Conservation (phyloP, 129 eudicot genomes). For the Flaveria brownii region DNA sequence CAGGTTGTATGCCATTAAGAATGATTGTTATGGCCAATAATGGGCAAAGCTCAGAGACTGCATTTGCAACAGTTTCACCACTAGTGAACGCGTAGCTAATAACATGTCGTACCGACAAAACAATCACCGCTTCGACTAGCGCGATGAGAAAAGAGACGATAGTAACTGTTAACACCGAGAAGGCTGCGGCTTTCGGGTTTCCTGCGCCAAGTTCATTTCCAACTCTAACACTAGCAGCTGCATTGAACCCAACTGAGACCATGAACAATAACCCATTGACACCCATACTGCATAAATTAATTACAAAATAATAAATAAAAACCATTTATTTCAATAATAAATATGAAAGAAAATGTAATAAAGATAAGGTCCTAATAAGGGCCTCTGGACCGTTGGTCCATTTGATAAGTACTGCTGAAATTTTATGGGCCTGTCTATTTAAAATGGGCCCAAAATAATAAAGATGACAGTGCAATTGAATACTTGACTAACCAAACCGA, state of each 20-base stretch:
- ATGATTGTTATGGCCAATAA: constrained; percentile 67
- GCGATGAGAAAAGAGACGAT: constrained; percentile 55
- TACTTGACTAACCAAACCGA: constrained; percentile 53
- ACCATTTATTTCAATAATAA: neutral
- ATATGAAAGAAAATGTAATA: neutral
- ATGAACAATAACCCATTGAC: constrained; percentile 60
- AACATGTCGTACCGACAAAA: constrained; percentile 53
- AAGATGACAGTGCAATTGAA: too few species aligned
- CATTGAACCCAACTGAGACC: constrained; percentile 83
- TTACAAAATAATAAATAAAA: neutral
- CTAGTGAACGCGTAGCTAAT: constrained; percentile 74
- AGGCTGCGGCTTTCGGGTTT: constrained; percentile 76
- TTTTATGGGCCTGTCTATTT: neutral
- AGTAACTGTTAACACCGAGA: constrained; percentile 67
- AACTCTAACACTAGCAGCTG: constrained; percentile 91
- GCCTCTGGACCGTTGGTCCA: neutral
- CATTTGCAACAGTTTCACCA: constrained; percentile 66
- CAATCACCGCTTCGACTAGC: constrained; percentile 42
- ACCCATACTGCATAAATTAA: constrained; percentile 53
- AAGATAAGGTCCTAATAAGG: neutral
- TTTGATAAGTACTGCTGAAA: neutral
- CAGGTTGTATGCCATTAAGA: constrained; percentile 71
- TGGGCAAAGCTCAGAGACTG: constrained; percentile 85
- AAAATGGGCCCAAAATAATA: neutral
- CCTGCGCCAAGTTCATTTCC: constrained; percentile 93